Evolutionary conservation across 805 yeast species (phyloP).

Genomic region (Peterozyma xylosa): DNA sequence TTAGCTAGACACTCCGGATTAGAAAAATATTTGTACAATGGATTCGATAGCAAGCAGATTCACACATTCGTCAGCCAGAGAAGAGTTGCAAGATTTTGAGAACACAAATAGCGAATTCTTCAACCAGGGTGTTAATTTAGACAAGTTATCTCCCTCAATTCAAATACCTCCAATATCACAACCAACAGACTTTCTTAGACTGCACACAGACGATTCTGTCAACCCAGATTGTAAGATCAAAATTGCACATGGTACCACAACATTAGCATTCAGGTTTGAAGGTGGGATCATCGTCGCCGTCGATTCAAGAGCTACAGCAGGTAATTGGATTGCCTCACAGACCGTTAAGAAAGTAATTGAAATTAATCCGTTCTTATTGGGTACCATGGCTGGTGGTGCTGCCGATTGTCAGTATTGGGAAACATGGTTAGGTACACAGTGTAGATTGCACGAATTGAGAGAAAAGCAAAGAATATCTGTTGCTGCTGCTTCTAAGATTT

Average conservation of each 20-base stretch:
- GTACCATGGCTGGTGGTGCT: constrained; percentile 99
- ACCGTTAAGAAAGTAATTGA: constrained; percentile 96
- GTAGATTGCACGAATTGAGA: constrained; percentile 89
- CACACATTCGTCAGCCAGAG: no score
- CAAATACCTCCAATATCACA: constrained; percentile 76
- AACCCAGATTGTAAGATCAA: constrained; percentile 94
- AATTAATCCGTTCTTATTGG: constrained; percentile 89
- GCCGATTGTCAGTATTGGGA: constrained; percentile 99
- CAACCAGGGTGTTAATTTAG: constrained; percentile 15
- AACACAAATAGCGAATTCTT: constrained; percentile 8
- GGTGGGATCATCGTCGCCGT: constrained; percentile 96
- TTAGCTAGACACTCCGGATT: no score
- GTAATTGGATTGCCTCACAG: constrained; percentile 96
- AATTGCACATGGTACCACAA: constrained; percentile 98
- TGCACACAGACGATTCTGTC: constrained; percentile 93
- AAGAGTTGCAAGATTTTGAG: not conserved
- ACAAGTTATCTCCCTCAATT: constrained; percentile 49
- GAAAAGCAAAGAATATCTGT: constrained; percentile 93
- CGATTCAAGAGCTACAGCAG: constrained; percentile 97
- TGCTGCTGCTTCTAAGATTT: constrained; percentile 93
- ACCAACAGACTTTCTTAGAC: constrained; percentile 89
- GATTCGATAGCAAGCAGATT: no score
- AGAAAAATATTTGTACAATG: no score
- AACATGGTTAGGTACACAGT: constrained; percentile 96
- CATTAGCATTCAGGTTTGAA: constrained; percentile 91